Evolutionary conservation across 768 basidiomycete genomes (phyloP), one percentile per base, ranked within the genome.

Genomic region (Leccinum broughii): DNA sequence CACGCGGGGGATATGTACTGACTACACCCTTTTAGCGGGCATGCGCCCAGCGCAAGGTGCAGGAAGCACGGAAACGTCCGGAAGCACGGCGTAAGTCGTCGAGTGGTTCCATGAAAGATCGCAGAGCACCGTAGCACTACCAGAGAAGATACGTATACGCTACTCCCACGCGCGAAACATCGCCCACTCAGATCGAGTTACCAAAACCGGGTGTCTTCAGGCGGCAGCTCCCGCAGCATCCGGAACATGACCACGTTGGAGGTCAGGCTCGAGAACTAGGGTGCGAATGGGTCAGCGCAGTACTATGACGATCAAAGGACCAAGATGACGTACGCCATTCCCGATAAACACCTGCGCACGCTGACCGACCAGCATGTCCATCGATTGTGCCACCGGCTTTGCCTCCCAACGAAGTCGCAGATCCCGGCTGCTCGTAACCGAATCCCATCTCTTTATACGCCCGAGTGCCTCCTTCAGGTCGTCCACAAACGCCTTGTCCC

Each of bases 351-450:
- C 77, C 64, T 87, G 82, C 1, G 87, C 87, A 55, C 84, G 73
- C 67, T 84, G 77, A 13, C 80, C 88, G 46, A 89, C 80, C 63
- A 85, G 76, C 87, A 89, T 89, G 70, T 90, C 89, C 66, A 86
- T 71, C 4, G 83, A 80, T 70, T 87, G 84, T 22, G 80, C 75
- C 11, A 87, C 80, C 11, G 80, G 81, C 62, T 80, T 80, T 56
- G 83, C 81, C 67, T 87, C 85, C 80, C 79, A 78, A 11, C 73
- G 77, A 20, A 87, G 65, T 34, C 66, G 57, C 50, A 89, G 62
- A 68, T 89, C 86, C 24, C 83, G 73, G 57, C 84, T 87, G 32
- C 78, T 85, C 56, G 75, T 68, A 34, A 89, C 76, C 11, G 72
- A 74, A 8, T 82, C 77, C 85, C 85, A 85, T 17, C 65, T 69